Evolutionary conservation across 305 asterid genomes (phyloP), one percentile per base, ranked within the genome.

Genomic region (Fraxinus latifolia): DNA sequence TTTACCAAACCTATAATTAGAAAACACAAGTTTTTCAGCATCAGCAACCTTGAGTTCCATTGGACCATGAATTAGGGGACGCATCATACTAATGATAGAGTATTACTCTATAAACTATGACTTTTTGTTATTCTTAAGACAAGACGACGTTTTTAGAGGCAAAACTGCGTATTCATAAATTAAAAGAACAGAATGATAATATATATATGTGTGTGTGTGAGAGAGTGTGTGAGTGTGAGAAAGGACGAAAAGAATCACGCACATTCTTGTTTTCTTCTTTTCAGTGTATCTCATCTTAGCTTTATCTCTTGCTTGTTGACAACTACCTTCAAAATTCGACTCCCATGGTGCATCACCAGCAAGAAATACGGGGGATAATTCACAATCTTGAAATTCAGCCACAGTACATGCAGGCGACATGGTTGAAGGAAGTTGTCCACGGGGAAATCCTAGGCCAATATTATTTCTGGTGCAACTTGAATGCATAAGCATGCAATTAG

Each of bases 271-370:
- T 84, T 92, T 92, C 92, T 91, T 93, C 87, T 94, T 94, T 68
- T 91, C 98, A 7, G 89, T 85, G 87, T 92, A 94, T 86, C 98
- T 90, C 92, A 92, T 92, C 91, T 88, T 91, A 37, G 98, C 97
- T 78, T 89, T 88, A 44, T 89, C 92, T 83, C 98, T 89, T n/a
- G 93, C 93, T 58, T 83, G 90, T 31, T 96, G 95, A 79, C 89
- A 79, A 53, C 85, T 84, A 27, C 82, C 62, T 77, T 91, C 93
- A 21, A 89, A 80, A 71, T 82, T 89, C 1, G 92, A 85, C n/a
- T 94, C 93, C 95, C 96, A 92, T 3, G 86, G 87, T 4, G 95
- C 84, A 17, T 90, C 93, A 1, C 88, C 83, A 0, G 88, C 47
- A 5, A 93, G 87, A 80, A 91, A 85, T 14, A 85, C 75, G 0